Base-by-base conservation (phyloP, 2,329 filamentous ascomycete species). In the Cryphonectria parasitica region DNA sequence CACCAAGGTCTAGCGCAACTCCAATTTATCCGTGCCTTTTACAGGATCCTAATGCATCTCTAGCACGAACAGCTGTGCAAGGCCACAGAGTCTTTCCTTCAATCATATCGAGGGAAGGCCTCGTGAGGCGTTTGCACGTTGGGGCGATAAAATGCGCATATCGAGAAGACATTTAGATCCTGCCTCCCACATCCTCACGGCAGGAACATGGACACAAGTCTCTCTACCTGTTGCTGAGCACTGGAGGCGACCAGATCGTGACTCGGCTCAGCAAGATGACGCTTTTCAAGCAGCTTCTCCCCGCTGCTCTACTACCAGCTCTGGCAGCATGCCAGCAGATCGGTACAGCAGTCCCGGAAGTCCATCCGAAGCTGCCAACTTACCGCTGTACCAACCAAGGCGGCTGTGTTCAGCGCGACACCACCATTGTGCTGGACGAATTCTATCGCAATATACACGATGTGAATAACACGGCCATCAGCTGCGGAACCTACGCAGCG, bases 381-480 rank as follows among this genome's bases (percentile, higher is more conserved):
- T 66, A 62, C 34, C 41, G 28, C 49, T 69, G 63, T 34, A 69
- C 62, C 3, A 56, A n/a, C 28, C 56, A 63, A 15, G 54, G 41
- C 22, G 64, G 64, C 43, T 69, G 68, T n/a, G 49, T 66, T 1
- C 11, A 69, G 52, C 68, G 39, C 28, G 52, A 66, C 19, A 69
- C 62, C 25, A 54, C 62, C 5, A 34, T 66, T 11, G 68, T 69
- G 7, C 54, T 69, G 17, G 68, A 70, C 58, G 68, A 64, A 15
- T 67, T 70, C 68, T 70, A n/a, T 25, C 62, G 64, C 10, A 66
- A 66, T 22, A 66, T 70, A n/a, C 68, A 70, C 45, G 56, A 70
- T 19, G 25, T 70, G 39, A 61, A 65, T 39, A 28, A 70, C 34
- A 62, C 39, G n/a, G 17, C 10, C 22, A 41, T 70, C 22, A 70